Conservation (phyloP, 2,329 filamentous ascomycete genomes). For the Ustulina deusta region DNA sequence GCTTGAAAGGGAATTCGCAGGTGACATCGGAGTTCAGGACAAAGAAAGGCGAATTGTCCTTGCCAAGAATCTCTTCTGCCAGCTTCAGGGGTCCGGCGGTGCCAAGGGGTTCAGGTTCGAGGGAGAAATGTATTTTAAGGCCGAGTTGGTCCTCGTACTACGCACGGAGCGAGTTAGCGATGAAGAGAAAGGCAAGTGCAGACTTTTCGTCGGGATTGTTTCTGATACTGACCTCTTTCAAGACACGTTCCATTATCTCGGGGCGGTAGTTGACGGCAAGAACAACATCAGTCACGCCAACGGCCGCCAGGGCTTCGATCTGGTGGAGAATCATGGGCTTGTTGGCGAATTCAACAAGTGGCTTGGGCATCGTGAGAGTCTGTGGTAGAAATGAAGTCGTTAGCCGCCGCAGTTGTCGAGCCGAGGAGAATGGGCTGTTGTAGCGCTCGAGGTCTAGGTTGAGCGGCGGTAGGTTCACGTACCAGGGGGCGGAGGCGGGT, state of each 20-base stretch:
- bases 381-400: slow-evolving; percentile 55
- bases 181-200: slow-evolving; percentile 36
- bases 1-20: slow-evolving; percentile 95
- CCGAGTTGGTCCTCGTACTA: slow-evolving; percentile 92
- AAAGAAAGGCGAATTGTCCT: slow-evolving; percentile 96
- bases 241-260: slow-evolving; percentile 94
- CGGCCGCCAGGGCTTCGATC: slow-evolving; percentile 91
- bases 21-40: slow-evolving; percentile 98
- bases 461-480: slow-evolving; percentile 56
- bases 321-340: slow-evolving; percentile 99
- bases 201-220: slow-evolving; percentile 14
- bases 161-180: slow-evolving; percentile 28
- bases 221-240: slow-evolving; percentile 78
- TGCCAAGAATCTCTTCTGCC: slow-evolving; percentile 89
- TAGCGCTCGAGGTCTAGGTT: slow-evolving; percentile 20
- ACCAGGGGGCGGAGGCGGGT: slow-evolving; percentile 96
- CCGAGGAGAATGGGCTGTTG: slow-evolving; percentile 1
- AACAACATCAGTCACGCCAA: slow-evolving; percentile 96
- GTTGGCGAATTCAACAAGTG: slow-evolving; percentile 97
- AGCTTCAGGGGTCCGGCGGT: slow-evolving; percentile 96
- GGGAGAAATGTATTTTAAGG: slow-evolving; percentile 96
- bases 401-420: slow-evolving; percentile 13
- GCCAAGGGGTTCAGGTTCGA: slow-evolving; percentile 94
- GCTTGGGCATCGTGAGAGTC: slow-evolving; percentile 97
- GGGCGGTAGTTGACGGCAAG: slow-evolving; percentile 98